Evolutionary conservation across 1,139 yeast genomes (phyloP).

Genomic region (Sugiyamaella japonica): DNA sequence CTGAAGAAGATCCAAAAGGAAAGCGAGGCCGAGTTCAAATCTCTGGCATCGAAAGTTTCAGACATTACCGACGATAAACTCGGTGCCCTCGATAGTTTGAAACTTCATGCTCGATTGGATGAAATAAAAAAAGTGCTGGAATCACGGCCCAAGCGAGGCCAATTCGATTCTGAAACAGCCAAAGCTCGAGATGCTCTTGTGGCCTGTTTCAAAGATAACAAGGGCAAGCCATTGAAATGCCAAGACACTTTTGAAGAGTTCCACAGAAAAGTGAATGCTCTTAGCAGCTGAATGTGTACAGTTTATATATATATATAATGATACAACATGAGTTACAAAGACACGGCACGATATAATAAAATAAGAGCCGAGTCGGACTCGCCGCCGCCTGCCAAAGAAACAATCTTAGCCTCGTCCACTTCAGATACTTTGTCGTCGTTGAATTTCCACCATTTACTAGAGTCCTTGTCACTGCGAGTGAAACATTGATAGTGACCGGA

Average conservation of each 20-base stretch:
- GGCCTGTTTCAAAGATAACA: conserved; percentile 66
- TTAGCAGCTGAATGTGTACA: conserved; percentile 14
- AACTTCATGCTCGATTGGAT: conserved; percentile 45
- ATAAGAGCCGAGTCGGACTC: conserved; percentile 95
- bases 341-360: conserved; percentile 53
- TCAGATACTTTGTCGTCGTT: conserved; percentile 88
- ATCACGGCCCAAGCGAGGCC: conserved; percentile 41
- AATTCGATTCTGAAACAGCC: conserved; percentile 43
- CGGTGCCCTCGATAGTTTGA: conserved; percentile 37
- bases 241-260: conserved; percentile 82
- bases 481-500: conserved; percentile 97
- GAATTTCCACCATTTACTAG: conserved; percentile 83
- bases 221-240: conserved; percentile 78
- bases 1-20: conserved; percentile 62
- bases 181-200: conserved; percentile 59
- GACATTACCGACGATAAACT: conserved; percentile 41
- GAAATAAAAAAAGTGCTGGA: conserved; percentile 45
- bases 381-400: conserved; percentile 92
- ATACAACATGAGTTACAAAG: conserved; percentile 7
- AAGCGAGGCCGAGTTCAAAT: conserved; percentile 56
- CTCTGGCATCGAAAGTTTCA: conserved; percentile 37
- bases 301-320: too few relatives aligned
- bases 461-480: conserved; percentile 68
- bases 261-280: conserved; percentile 44
- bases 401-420: conserved; percentile 77